These are phyloP conservation scores for Bremia lactucae DNA, from an alignment of 352 stramenopile genomes.

Conservation along the genomic window DNA sequence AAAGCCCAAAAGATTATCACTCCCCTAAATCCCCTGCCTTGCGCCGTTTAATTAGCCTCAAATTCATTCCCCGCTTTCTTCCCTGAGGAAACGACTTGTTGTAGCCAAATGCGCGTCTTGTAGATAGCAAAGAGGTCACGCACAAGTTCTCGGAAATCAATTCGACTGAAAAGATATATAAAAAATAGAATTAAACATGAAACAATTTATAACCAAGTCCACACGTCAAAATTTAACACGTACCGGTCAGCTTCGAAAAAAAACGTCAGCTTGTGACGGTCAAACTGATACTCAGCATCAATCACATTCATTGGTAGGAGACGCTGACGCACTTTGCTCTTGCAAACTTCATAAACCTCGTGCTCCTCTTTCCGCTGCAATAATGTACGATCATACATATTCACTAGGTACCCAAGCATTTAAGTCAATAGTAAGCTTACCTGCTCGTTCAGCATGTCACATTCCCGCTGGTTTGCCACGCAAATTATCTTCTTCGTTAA, in stretches of 20 bases:
- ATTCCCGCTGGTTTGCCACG: slow-evolving; percentile 87
- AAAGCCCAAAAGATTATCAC: background rate
- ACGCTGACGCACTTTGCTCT: slow-evolving; percentile 90
- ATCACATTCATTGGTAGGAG: slow-evolving; percentile 95
- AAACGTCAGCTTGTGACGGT: slow-evolving; percentile 97
- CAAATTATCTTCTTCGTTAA: slow-evolving; percentile 89
- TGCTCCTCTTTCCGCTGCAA: slow-evolving; percentile 88
- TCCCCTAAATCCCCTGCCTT: too few relatives aligned
- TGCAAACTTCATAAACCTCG: slow-evolving; percentile 93
- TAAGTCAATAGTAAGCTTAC: slow-evolving; percentile 5
- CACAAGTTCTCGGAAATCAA: slow-evolving; percentile 97
- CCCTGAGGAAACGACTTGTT: slow-evolving; percentile 84
- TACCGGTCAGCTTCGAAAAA: slow-evolving; percentile 96
- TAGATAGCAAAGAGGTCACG: slow-evolving; percentile 97
- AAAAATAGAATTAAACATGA: too few relatives aligned
- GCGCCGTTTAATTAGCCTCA: slow-evolving; percentile 60
- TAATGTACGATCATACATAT: too few relatives aligned
- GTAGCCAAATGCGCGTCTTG: slow-evolving; percentile 97
- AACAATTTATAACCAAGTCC: too few relatives aligned
- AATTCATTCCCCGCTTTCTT: slow-evolving; percentile 55
- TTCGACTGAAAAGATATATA: slow-evolving; percentile 62
- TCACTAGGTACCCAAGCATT: background rate
- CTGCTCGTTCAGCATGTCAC: slow-evolving; percentile 86
- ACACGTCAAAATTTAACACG: background rate
- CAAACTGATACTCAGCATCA: slow-evolving; percentile 97